Evolutionary conservation across 2,329 filamentous ascomycete genomes (phyloP).

Genomic region (Cladorrhinum sp.): DNA sequence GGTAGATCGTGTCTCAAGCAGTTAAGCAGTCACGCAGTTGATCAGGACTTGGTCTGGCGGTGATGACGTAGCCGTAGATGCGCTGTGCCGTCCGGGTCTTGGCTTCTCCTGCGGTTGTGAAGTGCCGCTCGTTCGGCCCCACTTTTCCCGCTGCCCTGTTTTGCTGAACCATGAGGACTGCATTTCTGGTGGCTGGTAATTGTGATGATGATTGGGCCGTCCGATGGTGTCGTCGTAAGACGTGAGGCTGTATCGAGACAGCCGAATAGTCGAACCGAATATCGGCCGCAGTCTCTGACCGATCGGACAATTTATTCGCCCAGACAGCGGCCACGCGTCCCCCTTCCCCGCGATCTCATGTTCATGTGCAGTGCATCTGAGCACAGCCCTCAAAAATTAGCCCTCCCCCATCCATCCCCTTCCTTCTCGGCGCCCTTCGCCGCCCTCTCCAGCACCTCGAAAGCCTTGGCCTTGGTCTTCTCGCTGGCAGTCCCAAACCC

Average conservation of each 20-base stretch:
- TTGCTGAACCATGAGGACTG: not conserved
- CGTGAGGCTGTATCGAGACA: not conserved
- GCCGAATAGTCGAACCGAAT: not conserved
- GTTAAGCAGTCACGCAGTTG: not conserved
- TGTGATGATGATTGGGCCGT: not conserved
- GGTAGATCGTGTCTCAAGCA: not conserved
- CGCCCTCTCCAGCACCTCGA: not conserved
- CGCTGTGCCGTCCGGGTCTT: not conserved
- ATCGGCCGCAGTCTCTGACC: not conserved
- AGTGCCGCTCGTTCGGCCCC: not conserved
- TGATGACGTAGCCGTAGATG: not conserved
- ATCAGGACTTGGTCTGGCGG: not conserved
- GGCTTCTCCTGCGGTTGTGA: not conserved
- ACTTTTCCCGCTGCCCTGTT: not conserved
- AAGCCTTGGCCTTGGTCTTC: not conserved
- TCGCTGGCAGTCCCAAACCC: not conserved
- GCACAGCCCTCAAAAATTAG: not conserved
- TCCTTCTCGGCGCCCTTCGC: not conserved
- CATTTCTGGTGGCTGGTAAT: not conserved
- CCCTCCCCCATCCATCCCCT: not conserved
- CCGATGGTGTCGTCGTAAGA: not conserved
- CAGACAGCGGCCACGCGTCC: conserved; percentile 11
- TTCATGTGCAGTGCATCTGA: not conserved
- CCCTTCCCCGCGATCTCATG: not conserved
- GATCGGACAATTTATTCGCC: not conserved